Percentiles rank a stretch among this genome's conserved stretches.
Conservation (phyloP, 805 yeast species). For the Metschnikowia gruessii region DNA sequence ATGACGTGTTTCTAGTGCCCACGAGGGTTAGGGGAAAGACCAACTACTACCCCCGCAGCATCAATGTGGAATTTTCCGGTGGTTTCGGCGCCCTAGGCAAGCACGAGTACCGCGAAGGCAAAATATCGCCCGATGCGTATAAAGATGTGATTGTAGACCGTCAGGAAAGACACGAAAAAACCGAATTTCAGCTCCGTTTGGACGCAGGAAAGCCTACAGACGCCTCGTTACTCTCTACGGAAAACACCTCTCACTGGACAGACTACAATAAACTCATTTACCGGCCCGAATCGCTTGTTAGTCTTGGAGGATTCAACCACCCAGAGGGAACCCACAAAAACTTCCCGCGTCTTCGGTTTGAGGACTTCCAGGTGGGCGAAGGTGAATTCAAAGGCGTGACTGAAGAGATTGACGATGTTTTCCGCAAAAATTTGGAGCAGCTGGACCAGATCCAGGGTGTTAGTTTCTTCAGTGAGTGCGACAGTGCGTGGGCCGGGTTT, state of each 20-base stretch:
- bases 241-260: slow-evolving; percentile 67
- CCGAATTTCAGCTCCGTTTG: slow-evolving; percentile 61
- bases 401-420: slow-evolving; percentile 43
- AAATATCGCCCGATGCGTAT: slow-evolving; percentile 9
- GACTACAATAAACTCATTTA: slow-evolving; percentile 70
- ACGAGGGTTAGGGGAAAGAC: slow-evolving; percentile 28
- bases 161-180: slow-evolving; percentile 41
- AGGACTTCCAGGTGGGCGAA: slow-evolving; percentile 52
- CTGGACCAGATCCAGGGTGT: slow-evolving; percentile 75
- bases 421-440: slow-evolving; percentile 65
- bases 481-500: slow-evolving; percentile 84
- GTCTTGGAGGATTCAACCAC: slow-evolving; percentile 58
- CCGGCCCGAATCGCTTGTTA: slow-evolving; percentile 56
- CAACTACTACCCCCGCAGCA: slow-evolving; percentile 70
- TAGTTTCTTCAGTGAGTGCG: slow-evolving; percentile 65
- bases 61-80: slow-evolving; percentile 76
- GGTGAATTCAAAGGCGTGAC: slow-evolving; percentile 49
- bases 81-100: slow-evolving; percentile 71
- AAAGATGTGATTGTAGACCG: slow-evolving; percentile 25
- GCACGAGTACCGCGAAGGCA: slow-evolving; percentile 43
- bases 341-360: slow-evolving; percentile 41
- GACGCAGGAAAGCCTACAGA: slow-evolving; percentile 44
- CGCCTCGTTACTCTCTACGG: slow-evolving; percentile 27
- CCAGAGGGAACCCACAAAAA: slow-evolving; percentile 26
- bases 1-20: slow-evolving; percentile 38